These are phyloP conservation scores for Candida khao-thaluensis DNA, from an alignment of 805 yeast species.

Conservation along the genomic window DNA sequence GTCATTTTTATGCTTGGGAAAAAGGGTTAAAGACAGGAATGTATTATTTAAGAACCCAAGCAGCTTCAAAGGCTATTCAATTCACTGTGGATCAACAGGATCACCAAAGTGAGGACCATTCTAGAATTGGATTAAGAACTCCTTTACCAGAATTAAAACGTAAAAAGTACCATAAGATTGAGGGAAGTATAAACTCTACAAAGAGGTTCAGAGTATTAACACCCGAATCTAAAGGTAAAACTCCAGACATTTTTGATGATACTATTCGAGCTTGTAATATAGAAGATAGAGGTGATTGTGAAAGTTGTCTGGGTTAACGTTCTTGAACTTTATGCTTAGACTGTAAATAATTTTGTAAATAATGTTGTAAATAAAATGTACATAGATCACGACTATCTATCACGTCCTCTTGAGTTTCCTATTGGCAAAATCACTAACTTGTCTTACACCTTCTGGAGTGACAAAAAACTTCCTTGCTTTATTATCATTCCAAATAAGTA, in stretches of 20 bases:
- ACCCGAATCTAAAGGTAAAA: slow-evolving; percentile 14
- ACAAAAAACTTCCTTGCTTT: slow-evolving; percentile 75
- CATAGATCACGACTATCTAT: not conserved
- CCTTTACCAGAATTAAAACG: slow-evolving; percentile 18
- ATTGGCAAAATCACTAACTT: slow-evolving; percentile 88
- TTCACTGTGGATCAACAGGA: slow-evolving; percentile 23
- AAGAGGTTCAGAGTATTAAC: slow-evolving; percentile 6
- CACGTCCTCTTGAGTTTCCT: slow-evolving; percentile 41
- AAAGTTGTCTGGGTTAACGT: slow-evolving; percentile 39
- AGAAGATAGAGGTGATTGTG: slow-evolving; percentile 32
- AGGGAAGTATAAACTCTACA: slow-evolving; percentile 6
- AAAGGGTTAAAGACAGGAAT: slow-evolving; percentile 40
- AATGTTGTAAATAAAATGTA: slow-evolving; percentile 3
- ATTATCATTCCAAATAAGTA: slow-evolving; percentile 81
- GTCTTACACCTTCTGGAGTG: slow-evolving; percentile 80
- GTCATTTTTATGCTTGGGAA: slow-evolving; percentile 43
- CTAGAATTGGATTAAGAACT: slow-evolving; percentile 2
- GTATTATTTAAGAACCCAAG: slow-evolving; percentile 41
- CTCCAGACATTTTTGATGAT: slow-evolving; percentile 30
- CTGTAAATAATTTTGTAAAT: slow-evolving; percentile 1
- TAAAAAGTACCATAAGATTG: slow-evolving; percentile 21
- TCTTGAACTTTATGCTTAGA: not conserved
- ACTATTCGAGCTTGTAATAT: slow-evolving; percentile 33
- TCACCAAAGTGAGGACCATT: no score
- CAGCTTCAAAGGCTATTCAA: slow-evolving; percentile 38